Base-by-base conservation (phyloP, 2,329 filamentous ascomycete species). In the Ascocoryne sarcoides region DNA sequence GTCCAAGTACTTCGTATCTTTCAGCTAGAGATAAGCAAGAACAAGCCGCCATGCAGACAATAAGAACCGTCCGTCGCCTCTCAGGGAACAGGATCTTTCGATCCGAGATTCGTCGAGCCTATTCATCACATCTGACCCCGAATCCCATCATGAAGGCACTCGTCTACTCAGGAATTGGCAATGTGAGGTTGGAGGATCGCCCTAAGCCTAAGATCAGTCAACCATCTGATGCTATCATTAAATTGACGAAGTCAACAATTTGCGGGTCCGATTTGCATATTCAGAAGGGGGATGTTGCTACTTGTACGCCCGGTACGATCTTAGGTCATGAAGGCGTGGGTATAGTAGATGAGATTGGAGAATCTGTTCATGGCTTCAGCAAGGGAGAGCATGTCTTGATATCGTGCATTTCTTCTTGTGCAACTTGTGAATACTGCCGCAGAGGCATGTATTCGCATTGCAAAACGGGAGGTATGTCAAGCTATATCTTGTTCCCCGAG, bases 111-210 rank as follows among this genome's bases (percentile, higher is more conserved):
- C 45, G 39, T 3, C 36, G 34, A 39, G 39, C 42, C 29, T 47
- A 44, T 20, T 40, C 41, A 16, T 58, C 52, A 8, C 23, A 12
- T 7, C 23, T 12, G 12, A 12, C 23, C 7, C 12, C 23, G 7
- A 7, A 26, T 26, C 23, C 23, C 7, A 26, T 26, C 23, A 90
- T 94, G 82, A 82, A 84, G 60, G 87, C 86, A 0, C 64, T 92
- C 12, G 74, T 75, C 1, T 94, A 86, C 84, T 76, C 81, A 62
- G 82, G 82, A 42, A 88, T 89, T 66, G 84, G 87, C 53, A 75
- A 69, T 20, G 84, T 93, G 34, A 64, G 82, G 54, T 68, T 92
- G 10, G 65, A 72, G 42, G 63, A 70, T 1, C 60, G 59, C 1
- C 64, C 68, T 0, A 56, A 61, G 7, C 71, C 70, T 3, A 53